Percentiles rank a stretch among this genome's conserved stretches.
These are phyloP conservation scores for Kuraishia hungarica DNA, from an alignment of 805 yeast species.

Conservation along the genomic window DNA sequence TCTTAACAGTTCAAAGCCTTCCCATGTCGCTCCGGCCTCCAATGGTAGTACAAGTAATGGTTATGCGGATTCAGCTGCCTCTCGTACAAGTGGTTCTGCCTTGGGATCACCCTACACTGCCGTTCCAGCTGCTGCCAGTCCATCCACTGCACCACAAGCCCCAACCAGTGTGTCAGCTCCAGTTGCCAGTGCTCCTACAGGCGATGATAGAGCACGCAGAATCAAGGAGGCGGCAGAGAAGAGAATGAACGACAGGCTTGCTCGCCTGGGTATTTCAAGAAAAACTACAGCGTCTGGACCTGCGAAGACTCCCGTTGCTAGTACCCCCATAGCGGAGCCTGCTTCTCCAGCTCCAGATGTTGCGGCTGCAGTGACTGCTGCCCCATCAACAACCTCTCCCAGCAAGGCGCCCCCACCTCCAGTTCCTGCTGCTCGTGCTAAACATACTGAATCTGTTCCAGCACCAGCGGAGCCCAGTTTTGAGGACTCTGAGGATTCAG, in stretches of 20 bases:
- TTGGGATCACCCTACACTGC: slow-evolving; percentile 1
- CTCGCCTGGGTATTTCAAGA: slow-evolving; percentile 64
- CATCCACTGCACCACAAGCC: slow-evolving; percentile 12
- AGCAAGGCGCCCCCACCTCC: neutral
- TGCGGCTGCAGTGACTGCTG: slow-evolving; percentile 6
- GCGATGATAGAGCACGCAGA: slow-evolving; percentile 69
- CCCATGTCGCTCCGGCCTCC: slow-evolving; percentile 4
- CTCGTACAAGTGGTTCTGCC: neutral
- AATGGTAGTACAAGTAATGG: neutral
- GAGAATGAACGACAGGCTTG: slow-evolving; percentile 79
- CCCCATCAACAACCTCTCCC: slow-evolving; percentile 4
- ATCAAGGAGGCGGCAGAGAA: slow-evolving; percentile 76
- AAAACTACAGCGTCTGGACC: slow-evolving; percentile 13
- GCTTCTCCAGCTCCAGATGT: slow-evolving; percentile 8
- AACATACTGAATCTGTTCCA: neutral
- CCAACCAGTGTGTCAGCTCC: slow-evolving; percentile 9
- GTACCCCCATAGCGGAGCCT: no score
- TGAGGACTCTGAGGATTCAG: slow-evolving; percentile 14
- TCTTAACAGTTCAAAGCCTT: slow-evolving; percentile 29
- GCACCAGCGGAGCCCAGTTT: neutral
- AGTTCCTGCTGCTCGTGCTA: neutral
- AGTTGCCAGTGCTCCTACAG: slow-evolving; percentile 18
- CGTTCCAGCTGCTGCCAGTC: slow-evolving; percentile 7
- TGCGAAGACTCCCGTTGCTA: slow-evolving; percentile 8
- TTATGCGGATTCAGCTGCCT: slow-evolving; percentile 1